Conservation (phyloP, 2,329 filamentous ascomycete species). For the Aureobasidium musti region DNA sequence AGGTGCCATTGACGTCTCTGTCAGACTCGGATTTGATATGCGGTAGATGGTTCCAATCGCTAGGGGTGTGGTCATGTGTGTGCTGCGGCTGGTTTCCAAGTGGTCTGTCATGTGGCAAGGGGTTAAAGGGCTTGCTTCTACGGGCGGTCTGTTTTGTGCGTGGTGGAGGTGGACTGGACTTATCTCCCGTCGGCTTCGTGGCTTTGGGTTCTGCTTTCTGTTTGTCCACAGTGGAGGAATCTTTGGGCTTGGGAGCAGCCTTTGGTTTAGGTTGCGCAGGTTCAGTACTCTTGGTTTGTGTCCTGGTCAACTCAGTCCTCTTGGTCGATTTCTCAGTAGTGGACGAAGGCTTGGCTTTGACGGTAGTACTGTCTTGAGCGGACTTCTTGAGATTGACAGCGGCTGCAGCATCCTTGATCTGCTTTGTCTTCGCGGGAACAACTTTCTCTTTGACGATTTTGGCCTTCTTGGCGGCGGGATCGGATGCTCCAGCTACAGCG, state of each 20-base stretch:
- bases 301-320: no score
- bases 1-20: slow-evolving; percentile 10
- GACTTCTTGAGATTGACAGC: slow-evolving; percentile 25
- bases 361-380: neutral
- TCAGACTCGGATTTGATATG: slow-evolving; percentile 1
- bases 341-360: neutral
- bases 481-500: neutral
- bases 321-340: neutral
- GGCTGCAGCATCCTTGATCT: neutral
- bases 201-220: neutral
- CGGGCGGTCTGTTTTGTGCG: neutral
- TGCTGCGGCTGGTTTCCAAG: neutral
- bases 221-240: slow-evolving; percentile 23
- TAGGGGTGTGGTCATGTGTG: neutral
- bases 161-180: neutral
- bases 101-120: neutral
- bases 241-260: slow-evolving; percentile 10
- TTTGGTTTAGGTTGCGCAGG: neutral
- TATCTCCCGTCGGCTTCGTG: neutral
- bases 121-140: slow-evolving; percentile 22
- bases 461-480: slow-evolving; percentile 3
- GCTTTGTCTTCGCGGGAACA: neutral
- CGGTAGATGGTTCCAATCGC: neutral
- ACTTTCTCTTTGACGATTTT: neutral
- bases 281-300: no score